Conservation (phyloP, 2,329 filamentous ascomycete species). For the Exophiala aquamarina region DNA sequence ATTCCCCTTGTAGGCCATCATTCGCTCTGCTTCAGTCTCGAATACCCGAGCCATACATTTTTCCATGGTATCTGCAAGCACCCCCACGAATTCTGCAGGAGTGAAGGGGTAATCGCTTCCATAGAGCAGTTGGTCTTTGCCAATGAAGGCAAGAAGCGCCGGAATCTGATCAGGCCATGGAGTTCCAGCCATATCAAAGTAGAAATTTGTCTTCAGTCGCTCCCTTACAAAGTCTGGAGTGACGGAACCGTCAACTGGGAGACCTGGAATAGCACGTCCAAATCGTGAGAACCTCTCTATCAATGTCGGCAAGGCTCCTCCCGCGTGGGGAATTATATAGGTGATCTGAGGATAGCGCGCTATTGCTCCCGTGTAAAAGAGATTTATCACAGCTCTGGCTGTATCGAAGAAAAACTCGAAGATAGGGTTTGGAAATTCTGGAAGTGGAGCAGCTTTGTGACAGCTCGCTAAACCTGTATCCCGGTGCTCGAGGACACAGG, state of each 20-base stretch:
- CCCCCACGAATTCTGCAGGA: background rate
- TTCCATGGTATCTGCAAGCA: slow-evolving; percentile 4
- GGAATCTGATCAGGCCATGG: slow-evolving; percentile 10
- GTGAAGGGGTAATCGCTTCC: slow-evolving; percentile 14
- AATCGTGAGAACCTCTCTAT: slow-evolving; percentile 7
- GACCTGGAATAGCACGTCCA: slow-evolving; percentile 1
- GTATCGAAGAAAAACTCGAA: slow-evolving; percentile 49
- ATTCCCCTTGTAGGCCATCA: slow-evolving; percentile 3
- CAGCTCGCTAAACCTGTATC: slow-evolving; percentile 18
- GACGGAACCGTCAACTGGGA: slow-evolving; percentile 1
- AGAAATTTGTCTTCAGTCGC: slow-evolving; percentile 7
- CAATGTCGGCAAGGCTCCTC: slow-evolving; percentile 40
- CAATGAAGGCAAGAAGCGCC: slow-evolving; percentile 2
- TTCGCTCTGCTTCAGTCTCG: background rate
- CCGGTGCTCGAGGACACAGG: slow-evolving; percentile 1
- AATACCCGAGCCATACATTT: slow-evolving; percentile 2
- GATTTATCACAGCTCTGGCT: slow-evolving; percentile 44
- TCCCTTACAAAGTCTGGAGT: slow-evolving; percentile 5
- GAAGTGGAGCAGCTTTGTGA: slow-evolving; percentile 34
- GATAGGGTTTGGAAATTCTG: slow-evolving; percentile 38
- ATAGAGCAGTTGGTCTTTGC: slow-evolving; percentile 6
- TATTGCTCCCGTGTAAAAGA: slow-evolving; percentile 49
- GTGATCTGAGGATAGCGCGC: slow-evolving; percentile 42
- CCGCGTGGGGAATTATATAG: slow-evolving; percentile 51
- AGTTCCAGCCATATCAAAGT: slow-evolving; percentile 11